Base-by-base conservation (phyloP, 1,284 basidiomycete species). In the Inonotus obliquus region DNA sequence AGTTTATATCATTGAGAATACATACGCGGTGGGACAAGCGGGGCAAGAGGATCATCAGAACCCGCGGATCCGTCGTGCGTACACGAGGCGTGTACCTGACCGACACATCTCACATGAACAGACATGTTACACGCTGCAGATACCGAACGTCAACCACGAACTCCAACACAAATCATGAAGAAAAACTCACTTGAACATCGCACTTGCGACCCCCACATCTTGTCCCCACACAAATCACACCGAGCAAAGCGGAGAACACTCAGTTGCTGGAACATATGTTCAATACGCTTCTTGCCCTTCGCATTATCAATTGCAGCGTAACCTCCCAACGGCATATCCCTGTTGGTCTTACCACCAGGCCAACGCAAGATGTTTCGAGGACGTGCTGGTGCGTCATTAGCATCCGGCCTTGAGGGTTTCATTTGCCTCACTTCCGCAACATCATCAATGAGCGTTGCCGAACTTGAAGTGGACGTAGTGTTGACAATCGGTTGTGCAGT, bases 151-250 rank as follows among this genome's bases (percentile, higher is more conserved):
- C 29, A 52, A 3, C 35, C n/a, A 27, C 4, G 14, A 35, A 54
- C 17, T 53, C 9, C 25, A 48, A 13, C 7, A 4, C 23, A 21
- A 39, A 9, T 35, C 11, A 35, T 45, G 17, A 38, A 39, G 41
- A 54, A 32, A n/a, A 62, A 79, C 89, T 72, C 69, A 94, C 94
- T 80, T 64, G 87, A 83, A 72, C 96, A 99, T 37, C 92, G 87
- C 62, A 94, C 81, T 73, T 95, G 93, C 41, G 96, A 87, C 4
- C 96, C 96, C 95, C 96, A 99, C 88, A 99, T 89, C 79, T 98
- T 99, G 71, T 98, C 97, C 44, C 89, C 89, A 72, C 96, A 99
- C 61, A 96, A 89, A 70, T 98, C 95, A 72, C 96, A 99, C 51
- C 93, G 82, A 17, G 92, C 89, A 61, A 97, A 92, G 37, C 95